These are phyloP conservation scores for Coleophoma crateriformis DNA, from an alignment of 2,329 filamentous ascomycete genomes.

Conservation along the genomic window DNA sequence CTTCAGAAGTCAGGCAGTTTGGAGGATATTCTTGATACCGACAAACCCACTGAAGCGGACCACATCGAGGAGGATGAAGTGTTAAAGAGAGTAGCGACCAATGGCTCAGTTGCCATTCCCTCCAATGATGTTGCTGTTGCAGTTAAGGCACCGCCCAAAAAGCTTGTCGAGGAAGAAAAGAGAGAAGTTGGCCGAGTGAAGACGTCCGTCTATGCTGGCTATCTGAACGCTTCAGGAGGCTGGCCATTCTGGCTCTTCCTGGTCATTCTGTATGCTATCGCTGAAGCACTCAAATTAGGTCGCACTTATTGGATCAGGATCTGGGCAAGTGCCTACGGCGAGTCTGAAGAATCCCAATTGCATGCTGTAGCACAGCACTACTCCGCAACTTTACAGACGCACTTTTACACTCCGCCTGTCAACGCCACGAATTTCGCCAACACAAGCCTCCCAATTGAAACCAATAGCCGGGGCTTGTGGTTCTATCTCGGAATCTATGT, in stretches of 20 bases:
- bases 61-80: slow-evolving; percentile 37
- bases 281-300: slow-evolving; percentile 22
- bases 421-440: not conserved
- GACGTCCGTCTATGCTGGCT: slow-evolving; percentile 57
- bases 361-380: slow-evolving; percentile 1
- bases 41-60: slow-evolving; percentile 34
- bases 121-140: slow-evolving; percentile 34
- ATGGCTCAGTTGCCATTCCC: slow-evolving; percentile 23
- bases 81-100: slow-evolving; percentile 38
- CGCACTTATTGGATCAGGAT: slow-evolving; percentile 58
- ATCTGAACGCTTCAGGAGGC: slow-evolving; percentile 61
- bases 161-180: slow-evolving; percentile 70
- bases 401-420: slow-evolving; percentile 23
- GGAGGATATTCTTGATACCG: slow-evolving; percentile 48
- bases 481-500: slow-evolving; percentile 67
- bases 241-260: slow-evolving; percentile 51
- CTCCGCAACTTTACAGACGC: slow-evolving; percentile 22
- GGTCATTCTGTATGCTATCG: slow-evolving; percentile 42
- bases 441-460: not conserved
- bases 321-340: slow-evolving; percentile 45
- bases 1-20: slow-evolving; percentile 47
- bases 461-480: not conserved
- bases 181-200: slow-evolving; percentile 65
- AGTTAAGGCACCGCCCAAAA: slow-evolving; percentile 32
- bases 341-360: slow-evolving; percentile 11